Conservation (phyloP, 2,329 filamentous ascomycete species). For the Hypoxylon sp. region DNA sequence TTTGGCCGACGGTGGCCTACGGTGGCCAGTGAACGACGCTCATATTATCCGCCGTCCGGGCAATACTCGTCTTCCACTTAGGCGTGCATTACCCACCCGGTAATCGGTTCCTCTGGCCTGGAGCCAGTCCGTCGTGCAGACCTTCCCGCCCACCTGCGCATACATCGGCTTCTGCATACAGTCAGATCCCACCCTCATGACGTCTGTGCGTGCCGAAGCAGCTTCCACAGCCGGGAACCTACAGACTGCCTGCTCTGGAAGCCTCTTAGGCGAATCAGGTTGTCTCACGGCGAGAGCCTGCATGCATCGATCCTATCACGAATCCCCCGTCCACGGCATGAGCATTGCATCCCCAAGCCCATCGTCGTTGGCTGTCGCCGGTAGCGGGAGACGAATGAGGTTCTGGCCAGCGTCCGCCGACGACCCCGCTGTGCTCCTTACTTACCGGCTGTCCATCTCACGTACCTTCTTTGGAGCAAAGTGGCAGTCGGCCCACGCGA, state of each 20-base stretch:
- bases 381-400: constrained; percentile 28
- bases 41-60: constrained; percentile 32
- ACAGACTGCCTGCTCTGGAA: constrained; percentile 19
- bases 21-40: constrained; percentile 3
- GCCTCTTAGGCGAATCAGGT: constrained; percentile 20
- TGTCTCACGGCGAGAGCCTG: constrained; percentile 11
- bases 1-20: constrained; percentile 14
- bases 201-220: constrained; percentile 19
- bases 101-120: constrained; percentile 6
- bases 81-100: constrained; percentile 4
- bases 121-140: constrained; percentile 6
- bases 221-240: constrained; percentile 25
- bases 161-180: constrained; percentile 17
- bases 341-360: constrained; percentile 28
- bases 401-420: constrained; percentile 13
- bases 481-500: constrained; percentile 30
- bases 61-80: constrained; percentile 14
- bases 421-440: constrained; percentile 32
- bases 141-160: constrained; percentile 7
- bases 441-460: constrained; percentile 24
- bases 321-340: constrained; percentile 27
- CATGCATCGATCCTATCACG: constrained; percentile 29
- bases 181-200: constrained; percentile 26
- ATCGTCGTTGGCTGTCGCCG: constrained; percentile 28
- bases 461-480: constrained; percentile 21